Conservation (phyloP, 306 rosid genomes). For the Pyrus communis region DNA sequence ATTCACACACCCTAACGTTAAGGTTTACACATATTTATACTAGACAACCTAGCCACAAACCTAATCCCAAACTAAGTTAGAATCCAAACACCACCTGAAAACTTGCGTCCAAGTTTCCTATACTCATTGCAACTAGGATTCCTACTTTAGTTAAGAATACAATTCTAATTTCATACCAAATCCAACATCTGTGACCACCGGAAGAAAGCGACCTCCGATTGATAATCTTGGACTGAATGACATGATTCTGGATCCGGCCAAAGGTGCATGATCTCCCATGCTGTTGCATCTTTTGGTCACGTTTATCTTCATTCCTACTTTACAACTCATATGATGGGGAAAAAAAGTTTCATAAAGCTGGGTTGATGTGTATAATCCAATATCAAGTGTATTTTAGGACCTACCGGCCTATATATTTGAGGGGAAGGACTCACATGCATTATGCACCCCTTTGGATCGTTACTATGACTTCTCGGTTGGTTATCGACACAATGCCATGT, state of each 20-base stretch:
- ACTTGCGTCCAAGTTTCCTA: too few species aligned
- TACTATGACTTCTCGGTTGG: background rate
- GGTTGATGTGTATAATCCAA: background rate
- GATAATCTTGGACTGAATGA: constrained; percentile 54
- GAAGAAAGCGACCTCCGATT: constrained; percentile 47
- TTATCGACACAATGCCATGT: background rate
- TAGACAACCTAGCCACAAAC: too few species aligned
- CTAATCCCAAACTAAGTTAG: too few species aligned
- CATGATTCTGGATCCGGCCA: constrained; percentile 21
- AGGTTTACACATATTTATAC: too few species aligned
- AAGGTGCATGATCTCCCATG: constrained; percentile 21
- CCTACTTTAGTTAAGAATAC: too few species aligned
- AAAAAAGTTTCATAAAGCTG: background rate
- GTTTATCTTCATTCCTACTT: background rate
- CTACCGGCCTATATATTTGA: background rate
- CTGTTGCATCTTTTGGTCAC: constrained; percentile 6
- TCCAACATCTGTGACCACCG: constrained; percentile 36
- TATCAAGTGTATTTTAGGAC: too few species aligned
- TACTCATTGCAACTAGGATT: rapidly evolving
- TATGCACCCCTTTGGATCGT: background rate
- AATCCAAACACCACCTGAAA: too few species aligned
- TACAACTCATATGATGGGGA: background rate
- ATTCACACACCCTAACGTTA: too few species aligned
- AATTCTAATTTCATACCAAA: too few species aligned
- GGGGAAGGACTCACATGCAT: background rate